These are phyloP conservation scores for Stenogyne calaminthoides DNA, from an alignment of 305 asterid genomes.

Conservation along the genomic window DNA sequence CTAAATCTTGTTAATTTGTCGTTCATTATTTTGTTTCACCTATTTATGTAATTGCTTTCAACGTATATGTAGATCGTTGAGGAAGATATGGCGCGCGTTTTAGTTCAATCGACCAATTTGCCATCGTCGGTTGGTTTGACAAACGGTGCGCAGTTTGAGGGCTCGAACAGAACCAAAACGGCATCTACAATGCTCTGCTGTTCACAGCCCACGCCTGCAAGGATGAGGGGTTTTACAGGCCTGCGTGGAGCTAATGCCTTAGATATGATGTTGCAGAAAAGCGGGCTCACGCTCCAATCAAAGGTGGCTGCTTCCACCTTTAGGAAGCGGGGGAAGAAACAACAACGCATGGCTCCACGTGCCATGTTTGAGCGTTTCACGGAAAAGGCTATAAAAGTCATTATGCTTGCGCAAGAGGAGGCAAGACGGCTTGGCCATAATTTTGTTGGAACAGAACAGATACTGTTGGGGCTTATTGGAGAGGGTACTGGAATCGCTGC, in stretches of 20 bases:
- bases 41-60: slow-evolving; percentile 26
- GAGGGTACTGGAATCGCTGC: slow-evolving; percentile 99
- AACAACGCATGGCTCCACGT: slow-evolving; percentile 52
- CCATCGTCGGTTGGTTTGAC: slow-evolving; percentile 55
- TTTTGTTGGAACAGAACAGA: slow-evolving; percentile 95
- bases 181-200: slow-evolving; percentile 52
- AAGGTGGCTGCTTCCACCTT: slow-evolving; percentile 56
- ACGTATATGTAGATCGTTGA: slow-evolving; percentile 37
- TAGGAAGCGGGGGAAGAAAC: slow-evolving; percentile 45
- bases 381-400: slow-evolving; percentile 91
- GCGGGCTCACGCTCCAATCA: slow-evolving; percentile 59
- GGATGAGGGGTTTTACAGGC: slow-evolving; percentile 65
- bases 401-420: slow-evolving; percentile 99
- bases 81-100: slow-evolving; percentile 68
- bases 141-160: slow-evolving; percentile 52
- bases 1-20: neutral
- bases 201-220: slow-evolving; percentile 40
- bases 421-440: slow-evolving; percentile 97
- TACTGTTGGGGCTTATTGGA: slow-evolving; percentile 87
- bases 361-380: slow-evolving; percentile 99
- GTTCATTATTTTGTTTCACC: neutral
- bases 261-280: slow-evolving; percentile 50
- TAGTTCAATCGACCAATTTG: slow-evolving; percentile 66
- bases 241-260: slow-evolving; percentile 70
- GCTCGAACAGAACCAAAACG: slow-evolving; percentile 51